Evolutionary conservation across 2,329 filamentous ascomycete genomes (phyloP), one percentile per base, ranked within the genome.

Genomic region (Scedosporium aurantiacum): DNA sequence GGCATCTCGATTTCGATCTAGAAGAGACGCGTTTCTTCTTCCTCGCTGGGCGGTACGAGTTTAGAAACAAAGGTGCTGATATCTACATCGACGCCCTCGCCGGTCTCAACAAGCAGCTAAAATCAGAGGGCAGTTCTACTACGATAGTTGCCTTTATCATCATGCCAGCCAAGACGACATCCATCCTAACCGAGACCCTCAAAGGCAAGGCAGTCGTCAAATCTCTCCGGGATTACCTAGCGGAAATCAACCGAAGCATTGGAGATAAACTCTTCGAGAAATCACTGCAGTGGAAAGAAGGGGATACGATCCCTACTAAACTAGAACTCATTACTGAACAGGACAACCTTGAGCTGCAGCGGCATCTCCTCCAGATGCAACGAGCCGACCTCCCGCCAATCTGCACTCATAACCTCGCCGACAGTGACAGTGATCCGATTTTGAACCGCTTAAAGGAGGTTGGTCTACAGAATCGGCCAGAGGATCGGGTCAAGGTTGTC

Each of bases 21-120:
- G 92, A 97, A 63, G 96, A 97, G 74, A 99, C 94, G 0, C 83
- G 99, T 41, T 99, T 97, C 76, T 88, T 97, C 76, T 99, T 99
- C 79, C 97, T 92, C 3, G 90, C 94, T 5, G 94, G 94, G 63
- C 89, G 94, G 65, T 99, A 99, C 71, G 94, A 99, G 75, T 99
- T 93, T 81, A 82, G 94, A 66, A 99, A 99, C 72, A 99, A 99
- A 77, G 94, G 94, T 70, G 93, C 97, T 8, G 94, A 99, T 75
- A 97, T 99, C 94, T 99, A 97, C 75, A 96, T 99, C 67, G 94
- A 99, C 76, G 94, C 92, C 3, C 79, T 99, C 65, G 94, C 94
- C 28, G 89, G 94, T 52, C 78, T 99, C 69, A 99, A 99, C 76
- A 91, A 97, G 78, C 85, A 88, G 43, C 84, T 99, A 70, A 97